Evolutionary conservation across 1,284 basidiomycete genomes (phyloP).

Genomic region (Cutaneotrichosporon sp.): DNA sequence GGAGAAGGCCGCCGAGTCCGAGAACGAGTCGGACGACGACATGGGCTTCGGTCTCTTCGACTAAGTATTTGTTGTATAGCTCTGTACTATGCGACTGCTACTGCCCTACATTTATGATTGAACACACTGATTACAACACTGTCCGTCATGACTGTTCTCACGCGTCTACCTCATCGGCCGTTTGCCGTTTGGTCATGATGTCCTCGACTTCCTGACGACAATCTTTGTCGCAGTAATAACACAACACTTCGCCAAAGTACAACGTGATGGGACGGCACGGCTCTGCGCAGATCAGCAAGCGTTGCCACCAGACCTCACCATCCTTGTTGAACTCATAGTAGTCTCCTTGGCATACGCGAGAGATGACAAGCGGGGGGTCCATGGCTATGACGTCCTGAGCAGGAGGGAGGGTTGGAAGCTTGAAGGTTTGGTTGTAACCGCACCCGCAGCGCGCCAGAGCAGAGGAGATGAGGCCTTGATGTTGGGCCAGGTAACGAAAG

Average conservation of each 20-base stretch:
- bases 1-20: constrained; percentile 64
- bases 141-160: background rate
- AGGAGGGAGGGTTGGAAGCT: background rate
- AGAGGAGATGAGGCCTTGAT: no score
- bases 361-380: background rate
- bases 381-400: background rate
- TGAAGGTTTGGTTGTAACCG: no score
- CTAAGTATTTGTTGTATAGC: constrained; percentile 55
- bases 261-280: background rate
- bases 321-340: no score
- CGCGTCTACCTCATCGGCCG: background rate
- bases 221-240: constrained; percentile 1
- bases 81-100: constrained; percentile 19
- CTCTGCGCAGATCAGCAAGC: background rate
- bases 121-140: background rate
- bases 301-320: background rate
- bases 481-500: no score
- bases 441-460: no score
- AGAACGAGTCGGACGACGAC: constrained; percentile 65
- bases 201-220: background rate
- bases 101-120: background rate
- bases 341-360: background rate
- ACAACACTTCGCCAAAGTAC: background rate
- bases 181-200: background rate
- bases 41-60: constrained; percentile 82